Evolutionary conservation across 257 asterid genomes (phyloP).

Genomic region (Galeopsis tetrahit): DNA sequence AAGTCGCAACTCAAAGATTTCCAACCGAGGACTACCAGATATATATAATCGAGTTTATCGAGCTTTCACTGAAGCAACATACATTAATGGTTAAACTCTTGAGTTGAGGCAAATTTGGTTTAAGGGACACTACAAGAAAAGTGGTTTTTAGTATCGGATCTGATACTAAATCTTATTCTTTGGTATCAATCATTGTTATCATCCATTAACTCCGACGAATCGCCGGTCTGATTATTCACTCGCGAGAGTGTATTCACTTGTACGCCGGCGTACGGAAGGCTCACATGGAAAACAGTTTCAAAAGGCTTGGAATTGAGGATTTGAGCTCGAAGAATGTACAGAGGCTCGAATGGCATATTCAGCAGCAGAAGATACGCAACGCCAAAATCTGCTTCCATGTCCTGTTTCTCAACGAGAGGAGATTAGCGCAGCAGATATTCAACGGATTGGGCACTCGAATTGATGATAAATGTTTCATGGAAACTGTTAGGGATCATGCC

Average conservation of each 20-base stretch:
- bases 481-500: constrained; percentile 67
- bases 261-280: constrained; percentile 65
- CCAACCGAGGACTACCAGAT: constrained; percentile 16
- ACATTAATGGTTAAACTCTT: neutral
- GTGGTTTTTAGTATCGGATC: too few species aligned
- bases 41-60: neutral
- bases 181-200: too few species aligned
- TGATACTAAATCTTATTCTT: too few species aligned
- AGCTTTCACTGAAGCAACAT: neutral
- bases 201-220: too few species aligned
- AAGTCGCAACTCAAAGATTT: neutral
- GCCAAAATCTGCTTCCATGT: constrained; percentile 61
- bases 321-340: constrained; percentile 41
- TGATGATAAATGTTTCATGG: constrained; percentile 65
- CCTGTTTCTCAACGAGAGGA: constrained; percentile 60
- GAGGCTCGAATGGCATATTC: too few species aligned
- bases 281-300: constrained; percentile 50
- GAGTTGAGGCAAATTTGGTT: neutral
- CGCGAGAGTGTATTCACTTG: constrained; percentile 63
- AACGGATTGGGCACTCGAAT: constrained; percentile 45
- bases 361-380: constrained; percentile 63
- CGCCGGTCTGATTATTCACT: constrained; percentile 63
- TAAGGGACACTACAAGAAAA: too few species aligned
- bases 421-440: constrained; percentile 60
- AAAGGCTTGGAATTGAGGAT: constrained; percentile 49